A percentile compares a stretch with the other conserved stretches of the same genome.
These are phyloP conservation scores for Triangularia verruculosa DNA, from an alignment of 2,329 filamentous ascomycete species.

Conservation along the genomic window DNA sequence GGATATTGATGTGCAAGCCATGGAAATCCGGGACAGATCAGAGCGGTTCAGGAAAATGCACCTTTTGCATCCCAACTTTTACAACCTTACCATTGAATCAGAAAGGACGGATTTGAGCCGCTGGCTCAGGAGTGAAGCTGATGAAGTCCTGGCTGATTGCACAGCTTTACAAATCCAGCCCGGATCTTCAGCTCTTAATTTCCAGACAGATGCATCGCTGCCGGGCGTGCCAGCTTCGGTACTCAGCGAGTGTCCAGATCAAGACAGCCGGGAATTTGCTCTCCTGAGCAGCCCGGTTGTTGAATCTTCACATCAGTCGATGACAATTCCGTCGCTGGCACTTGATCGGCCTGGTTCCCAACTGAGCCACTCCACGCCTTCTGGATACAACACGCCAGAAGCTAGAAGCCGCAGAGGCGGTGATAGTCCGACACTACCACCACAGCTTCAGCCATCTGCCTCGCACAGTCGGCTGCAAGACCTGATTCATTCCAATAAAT, in stretches of 20 bases:
- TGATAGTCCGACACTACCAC: constrained; percentile 64
- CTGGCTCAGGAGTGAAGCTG: constrained; percentile 76
- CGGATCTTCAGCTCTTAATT: constrained; percentile 1
- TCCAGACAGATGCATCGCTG: constrained; percentile 10
- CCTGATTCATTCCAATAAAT: constrained; percentile 58
- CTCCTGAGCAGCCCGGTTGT: constrained; percentile 17
- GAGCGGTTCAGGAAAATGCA: constrained; percentile 72
- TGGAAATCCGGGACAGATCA: constrained; percentile 71
- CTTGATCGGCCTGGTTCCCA: constrained; percentile 30
- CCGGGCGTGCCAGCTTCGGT: constrained; percentile 4
- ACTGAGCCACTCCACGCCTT: constrained; percentile 45
- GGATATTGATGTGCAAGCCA: constrained; percentile 74
- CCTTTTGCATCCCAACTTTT: constrained; percentile 80
- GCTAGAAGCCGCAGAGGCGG: constrained; percentile 39
- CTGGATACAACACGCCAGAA: constrained; percentile 46
- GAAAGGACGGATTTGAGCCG: constrained; percentile 73
- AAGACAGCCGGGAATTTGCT: constrained; percentile 18
- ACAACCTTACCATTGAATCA: constrained; percentile 72
- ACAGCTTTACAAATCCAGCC: constrained; percentile 58
- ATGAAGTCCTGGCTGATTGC: constrained; percentile 77
- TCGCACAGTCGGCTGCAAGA: constrained; percentile 59
- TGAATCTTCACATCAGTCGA: not conserved
- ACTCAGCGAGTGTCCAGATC: constrained; percentile 12
- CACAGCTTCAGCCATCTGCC: constrained; percentile 45
- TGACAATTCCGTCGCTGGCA: not conserved